These are phyloP conservation scores for Cladosporium halotolerans DNA, from an alignment of 2,329 filamentous ascomycete genomes.

Conservation along the genomic window DNA sequence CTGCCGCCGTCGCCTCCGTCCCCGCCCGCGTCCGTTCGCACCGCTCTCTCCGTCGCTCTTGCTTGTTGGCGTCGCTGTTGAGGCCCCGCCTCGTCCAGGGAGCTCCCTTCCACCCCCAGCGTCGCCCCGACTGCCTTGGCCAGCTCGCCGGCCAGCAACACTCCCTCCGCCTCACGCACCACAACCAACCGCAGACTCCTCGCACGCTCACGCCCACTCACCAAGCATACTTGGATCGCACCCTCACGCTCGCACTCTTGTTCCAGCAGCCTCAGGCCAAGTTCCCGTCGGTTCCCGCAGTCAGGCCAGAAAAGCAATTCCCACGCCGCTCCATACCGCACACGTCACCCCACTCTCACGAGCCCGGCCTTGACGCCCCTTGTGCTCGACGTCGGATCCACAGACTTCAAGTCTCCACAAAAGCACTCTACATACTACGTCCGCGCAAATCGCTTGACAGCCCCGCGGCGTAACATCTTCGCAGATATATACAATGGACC, in stretches of 20 bases:
- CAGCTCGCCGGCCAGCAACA: constrained; percentile 2
- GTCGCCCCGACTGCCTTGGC: constrained; percentile 4
- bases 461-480: not conserved
- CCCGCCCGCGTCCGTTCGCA: not conserved
- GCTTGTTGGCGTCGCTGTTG: constrained; percentile 3
- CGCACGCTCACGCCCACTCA: constrained; percentile 2
- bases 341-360: constrained; percentile 2
- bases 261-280: constrained; percentile 9
- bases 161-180: constrained; percentile 1
- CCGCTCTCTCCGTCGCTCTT: constrained; percentile 1
- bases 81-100: constrained; percentile 1
- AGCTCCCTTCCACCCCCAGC: not conserved
- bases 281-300: not conserved
- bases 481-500: constrained; percentile 8
- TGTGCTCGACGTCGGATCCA: not conserved
- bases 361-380: not conserved
- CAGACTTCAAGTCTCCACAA: not conserved
- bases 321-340: constrained; percentile 1
- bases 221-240: constrained; percentile 5
- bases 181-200: not conserved
- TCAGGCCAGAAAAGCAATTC: not conserved
- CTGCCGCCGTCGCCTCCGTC: not conserved
- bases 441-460: constrained; percentile 1
- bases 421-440: not conserved
- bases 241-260: constrained; percentile 7